Percentiles rank a stretch among this genome's conserved stretches.
Conservation (phyloP, 2,329 filamentous ascomycete genomes). For the Exserohilum rostratum region DNA sequence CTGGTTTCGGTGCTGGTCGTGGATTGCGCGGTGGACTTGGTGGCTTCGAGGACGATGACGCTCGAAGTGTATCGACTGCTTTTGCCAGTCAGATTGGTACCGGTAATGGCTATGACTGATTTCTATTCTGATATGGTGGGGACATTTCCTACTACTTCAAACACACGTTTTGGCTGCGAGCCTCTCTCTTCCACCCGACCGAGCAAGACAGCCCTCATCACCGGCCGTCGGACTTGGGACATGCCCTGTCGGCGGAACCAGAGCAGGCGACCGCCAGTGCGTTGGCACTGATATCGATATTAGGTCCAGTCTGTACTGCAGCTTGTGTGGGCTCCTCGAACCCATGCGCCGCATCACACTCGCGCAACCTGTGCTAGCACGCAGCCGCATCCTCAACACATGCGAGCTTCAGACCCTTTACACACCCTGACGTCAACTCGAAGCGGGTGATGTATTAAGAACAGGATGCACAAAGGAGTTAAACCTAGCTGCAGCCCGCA, state of each 20-base stretch:
- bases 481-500: not conserved
- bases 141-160: not conserved
- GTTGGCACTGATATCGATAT: slow-evolving; percentile 16
- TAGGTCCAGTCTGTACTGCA: slow-evolving; percentile 7
- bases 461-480: not conserved
- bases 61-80: slow-evolving; percentile 92
- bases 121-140: slow-evolving; percentile 6
- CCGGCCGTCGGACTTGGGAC: not conserved
- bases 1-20: slow-evolving; percentile 52
- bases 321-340: not conserved
- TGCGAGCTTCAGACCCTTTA: not conserved
- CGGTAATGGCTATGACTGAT: slow-evolving; percentile 64
- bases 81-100: slow-evolving; percentile 96
- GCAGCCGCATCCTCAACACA: not conserved
- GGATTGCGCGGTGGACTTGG: slow-evolving; percentile 49
- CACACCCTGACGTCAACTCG: not conserved
- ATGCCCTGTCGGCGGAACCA: slow-evolving; percentile 3
- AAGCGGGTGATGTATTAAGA: not conserved
- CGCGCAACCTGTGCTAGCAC: not conserved
- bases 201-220: slow-evolving; percentile 8
- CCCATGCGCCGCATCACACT: not conserved
- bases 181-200: slow-evolving; percentile 11
- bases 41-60: slow-evolving; percentile 79
- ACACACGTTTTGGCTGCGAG: slow-evolving; percentile 18
- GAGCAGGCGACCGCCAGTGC: slow-evolving; percentile 13